These are phyloP conservation scores for Lentinula boryana DNA, from an alignment of 768 basidiomycete species.

Conservation along the genomic window DNA sequence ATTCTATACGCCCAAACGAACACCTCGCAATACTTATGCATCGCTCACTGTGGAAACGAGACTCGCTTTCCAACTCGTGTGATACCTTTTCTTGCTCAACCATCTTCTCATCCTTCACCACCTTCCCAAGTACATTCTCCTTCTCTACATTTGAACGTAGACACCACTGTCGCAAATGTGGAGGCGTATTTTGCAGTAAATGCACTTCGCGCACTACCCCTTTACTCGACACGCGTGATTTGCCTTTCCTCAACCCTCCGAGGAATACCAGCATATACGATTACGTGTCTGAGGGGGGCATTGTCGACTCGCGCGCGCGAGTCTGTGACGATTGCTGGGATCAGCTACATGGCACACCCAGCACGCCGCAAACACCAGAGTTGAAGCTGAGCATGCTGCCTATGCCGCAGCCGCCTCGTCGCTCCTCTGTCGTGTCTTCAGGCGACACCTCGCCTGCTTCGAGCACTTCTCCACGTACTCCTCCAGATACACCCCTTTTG, in stretches of 20 bases:
- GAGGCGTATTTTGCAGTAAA: slow-evolving; percentile 64
- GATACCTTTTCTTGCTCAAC: background rate
- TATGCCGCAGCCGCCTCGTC: background rate
- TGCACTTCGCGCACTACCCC: slow-evolving; percentile 57
- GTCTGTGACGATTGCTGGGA: slow-evolving; percentile 78
- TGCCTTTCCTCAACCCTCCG: slow-evolving; percentile 68
- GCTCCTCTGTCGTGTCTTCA: background rate
- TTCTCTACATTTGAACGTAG: slow-evolving; percentile 71
- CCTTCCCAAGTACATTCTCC: slow-evolving; percentile 9
- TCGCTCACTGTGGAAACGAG: slow-evolving; percentile 60
- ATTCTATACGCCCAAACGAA: slow-evolving; percentile 44
- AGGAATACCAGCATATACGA: slow-evolving; percentile 52
- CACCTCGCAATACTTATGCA: slow-evolving; percentile 75
- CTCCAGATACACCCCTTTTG: background rate
- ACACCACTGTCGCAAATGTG: slow-evolving; percentile 85
- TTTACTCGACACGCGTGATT: slow-evolving; percentile 68
- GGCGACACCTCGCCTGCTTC: slow-evolving; percentile 23
- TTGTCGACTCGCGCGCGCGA: slow-evolving; percentile 37
- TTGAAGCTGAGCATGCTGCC: slow-evolving; percentile 8
- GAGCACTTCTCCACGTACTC: slow-evolving; percentile 22
- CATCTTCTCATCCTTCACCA: background rate
- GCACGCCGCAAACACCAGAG: slow-evolving; percentile 20
- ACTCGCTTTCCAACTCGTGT: slow-evolving; percentile 2
- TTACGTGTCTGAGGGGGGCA: slow-evolving; percentile 56
- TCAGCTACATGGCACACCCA: slow-evolving; percentile 53